phyloP scores from a whole-genome alignment of 2,329 filamentous ascomycete genomes.

The Cryphonectria radicalis region DNA sequence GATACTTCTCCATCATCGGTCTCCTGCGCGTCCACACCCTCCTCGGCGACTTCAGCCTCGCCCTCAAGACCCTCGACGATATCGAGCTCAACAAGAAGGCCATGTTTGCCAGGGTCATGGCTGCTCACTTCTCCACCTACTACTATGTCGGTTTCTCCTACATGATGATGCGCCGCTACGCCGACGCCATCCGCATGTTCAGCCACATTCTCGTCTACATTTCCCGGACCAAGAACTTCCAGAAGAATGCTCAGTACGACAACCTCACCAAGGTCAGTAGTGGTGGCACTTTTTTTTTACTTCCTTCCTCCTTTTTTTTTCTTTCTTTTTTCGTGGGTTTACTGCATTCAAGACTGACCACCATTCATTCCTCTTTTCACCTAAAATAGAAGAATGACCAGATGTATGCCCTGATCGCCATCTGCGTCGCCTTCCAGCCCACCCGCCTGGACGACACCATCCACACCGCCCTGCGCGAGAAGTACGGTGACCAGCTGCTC shows the following conservation, averaged over 20 bases:
- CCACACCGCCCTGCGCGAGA: constrained; percentile 95
- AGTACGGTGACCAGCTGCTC: constrained; percentile 98
- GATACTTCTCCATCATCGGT: constrained; percentile 99
- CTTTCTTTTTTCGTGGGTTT: too few species aligned
- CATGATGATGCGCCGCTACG: constrained; percentile 99
- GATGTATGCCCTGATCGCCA: constrained; percentile 98
- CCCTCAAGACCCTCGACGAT: constrained; percentile 97
- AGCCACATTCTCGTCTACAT: constrained; percentile 99
- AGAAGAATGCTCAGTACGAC: constrained; percentile 98
- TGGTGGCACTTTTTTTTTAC: too few species aligned
- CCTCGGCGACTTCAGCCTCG: constrained; percentile 95
- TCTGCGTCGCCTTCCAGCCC: constrained; percentile 97
- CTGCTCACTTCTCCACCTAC: constrained; percentile 98
- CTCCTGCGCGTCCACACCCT: constrained; percentile 94
- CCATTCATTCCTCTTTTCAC: too few species aligned
- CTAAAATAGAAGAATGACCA: constrained; percentile 84
- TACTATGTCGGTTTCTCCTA: constrained; percentile 99
- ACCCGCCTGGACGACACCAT: constrained; percentile 98
- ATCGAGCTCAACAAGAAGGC: constrained; percentile 99
- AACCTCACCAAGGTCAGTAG: constrained; percentile 80
- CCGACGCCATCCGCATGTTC: constrained; percentile 99
- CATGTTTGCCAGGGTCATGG: constrained; percentile 99
- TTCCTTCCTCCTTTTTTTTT: too few species aligned
- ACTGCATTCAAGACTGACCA: neutral
- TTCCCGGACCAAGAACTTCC: constrained; percentile 99